Base-by-base conservation (phyloP, 345 rosid species). In the Brassica rapa region DNA sequence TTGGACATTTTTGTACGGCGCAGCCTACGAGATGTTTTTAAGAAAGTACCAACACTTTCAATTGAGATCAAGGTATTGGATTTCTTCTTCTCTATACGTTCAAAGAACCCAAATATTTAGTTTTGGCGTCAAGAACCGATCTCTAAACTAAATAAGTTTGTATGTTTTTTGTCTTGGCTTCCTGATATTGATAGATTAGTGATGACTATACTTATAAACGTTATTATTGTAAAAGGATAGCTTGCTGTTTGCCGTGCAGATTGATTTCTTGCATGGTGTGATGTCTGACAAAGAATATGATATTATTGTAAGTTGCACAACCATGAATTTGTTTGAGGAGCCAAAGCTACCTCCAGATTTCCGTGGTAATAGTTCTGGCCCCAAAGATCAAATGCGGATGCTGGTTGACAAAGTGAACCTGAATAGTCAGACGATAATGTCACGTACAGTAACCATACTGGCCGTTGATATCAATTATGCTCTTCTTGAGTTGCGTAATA, bases 281-380 rank as follows among this genome's bases (percentile, higher is more conserved):
- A 86, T 95, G 84, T 91, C 94, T 55, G 90, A 95, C 85, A 93
- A 90, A 84, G 99, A 95, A 77, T 95, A 95, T 84, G 83, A 83
- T 81, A 90, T 95, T 71, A 87, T 93, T 80, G 77, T 86, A 72
- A 90, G 92, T 83, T 93, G 96, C 68, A 62, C 82, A 57, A 21
- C 5, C 80, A 85, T 86, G 89, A 95, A 95, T 86, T 79, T 95
- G 74, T 74, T 65, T 85, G 99, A 95, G 86, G 89, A 82, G 72
- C 96, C 99, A 66, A 93, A 75, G 75, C 92, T 91, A 71, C 99
- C 98, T 75, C 94, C 96, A 76, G 89, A 87, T 81, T 95, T 95
- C 79, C 99, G 98, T 67, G 96, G 89, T 62, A 62, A 89, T 86
- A 82, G 85, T 81, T 87, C 90, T 82, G 90, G 77, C 78, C 85